These are phyloP conservation scores for Sarcocystis neurona DNA, from an alignment of 169 alveolate genomes.

Conservation along the genomic window DNA sequence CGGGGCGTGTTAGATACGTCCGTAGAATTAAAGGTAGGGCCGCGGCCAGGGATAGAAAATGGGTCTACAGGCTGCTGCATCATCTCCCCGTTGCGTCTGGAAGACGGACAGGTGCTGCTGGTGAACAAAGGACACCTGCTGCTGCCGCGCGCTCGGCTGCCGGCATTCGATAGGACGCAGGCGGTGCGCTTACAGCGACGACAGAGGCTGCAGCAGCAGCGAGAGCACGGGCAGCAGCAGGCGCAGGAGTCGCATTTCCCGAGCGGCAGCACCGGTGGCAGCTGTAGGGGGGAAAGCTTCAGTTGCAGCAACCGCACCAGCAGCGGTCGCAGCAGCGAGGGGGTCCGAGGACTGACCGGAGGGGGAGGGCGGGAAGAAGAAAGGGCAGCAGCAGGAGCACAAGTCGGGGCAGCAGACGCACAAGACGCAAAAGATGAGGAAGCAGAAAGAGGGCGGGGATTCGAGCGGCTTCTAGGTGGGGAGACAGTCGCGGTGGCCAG, in stretches of 20 bases:
- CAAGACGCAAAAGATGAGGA: neutral
- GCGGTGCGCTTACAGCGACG: conserved; percentile 7
- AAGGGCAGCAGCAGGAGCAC: too few relatives aligned
- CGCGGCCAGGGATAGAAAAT: conserved; percentile 72
- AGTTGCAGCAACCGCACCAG: too few relatives aligned
- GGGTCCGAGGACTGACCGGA: too few relatives aligned
- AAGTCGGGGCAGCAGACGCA: neutral
- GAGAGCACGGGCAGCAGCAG: neutral
- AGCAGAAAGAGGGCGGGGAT: neutral
- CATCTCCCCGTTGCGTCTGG: conserved; percentile 80
- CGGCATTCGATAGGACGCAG: conserved; percentile 41
- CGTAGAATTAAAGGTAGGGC: conserved; percentile 79
- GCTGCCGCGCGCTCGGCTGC: conserved; percentile 59
- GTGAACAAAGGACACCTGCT: conserved; percentile 83
- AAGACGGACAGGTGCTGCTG: conserved; percentile 77
- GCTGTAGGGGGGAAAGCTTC: too few relatives aligned
- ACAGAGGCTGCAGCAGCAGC: conserved; percentile 20
- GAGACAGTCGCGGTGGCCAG: neutral
- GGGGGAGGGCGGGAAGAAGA: too few relatives aligned
- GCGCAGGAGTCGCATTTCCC: too few relatives aligned
- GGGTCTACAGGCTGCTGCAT: conserved; percentile 75
- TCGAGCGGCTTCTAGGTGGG: neutral
- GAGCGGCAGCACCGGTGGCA: too few relatives aligned
- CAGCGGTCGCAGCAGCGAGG: too few relatives aligned
- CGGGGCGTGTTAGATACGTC: conserved; percentile 82